Evolutionary conservation across 768 basidiomycete species (phyloP).

Genomic region (Pisolithus marmoratus): DNA sequence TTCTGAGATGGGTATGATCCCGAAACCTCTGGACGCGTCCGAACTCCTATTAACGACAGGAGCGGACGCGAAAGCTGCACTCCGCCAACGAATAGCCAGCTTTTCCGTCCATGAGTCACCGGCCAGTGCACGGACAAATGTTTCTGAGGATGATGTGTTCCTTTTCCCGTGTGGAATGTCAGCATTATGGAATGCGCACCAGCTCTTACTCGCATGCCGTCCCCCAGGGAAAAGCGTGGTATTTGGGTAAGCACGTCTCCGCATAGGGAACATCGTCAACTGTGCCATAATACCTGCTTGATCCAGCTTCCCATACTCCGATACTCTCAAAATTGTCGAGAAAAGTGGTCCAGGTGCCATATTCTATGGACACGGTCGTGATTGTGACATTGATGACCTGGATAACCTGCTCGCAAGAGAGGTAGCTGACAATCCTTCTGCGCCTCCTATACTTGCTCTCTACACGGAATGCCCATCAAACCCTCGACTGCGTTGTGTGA

Average conservation of each 20-base stretch:
- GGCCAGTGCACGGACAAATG: constrained; percentile 56
- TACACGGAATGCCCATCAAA: constrained; percentile 97
- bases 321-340: constrained; percentile 87
- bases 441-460: constrained; percentile 67
- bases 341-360: constrained; percentile 96
- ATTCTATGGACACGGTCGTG: constrained; percentile 78
- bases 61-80: constrained; percentile 74
- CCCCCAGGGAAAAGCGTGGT: constrained; percentile 79
- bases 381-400: constrained; percentile 71
- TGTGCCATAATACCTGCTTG: neutral
- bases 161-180: constrained; percentile 87
- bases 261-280: neutral
- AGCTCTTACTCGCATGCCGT: constrained; percentile 47
- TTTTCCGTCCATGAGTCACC: constrained; percentile 72
- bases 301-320: constrained; percentile 87
- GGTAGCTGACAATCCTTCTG: constrained; percentile 28
- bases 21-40: constrained; percentile 11
- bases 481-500: constrained; percentile 80
- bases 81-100: constrained; percentile 84
- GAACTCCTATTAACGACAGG: constrained; percentile 75
- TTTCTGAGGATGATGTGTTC: constrained; percentile 85
- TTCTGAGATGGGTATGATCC: constrained; percentile 54
- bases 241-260: constrained; percentile 64
- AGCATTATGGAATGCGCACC: constrained; percentile 90
- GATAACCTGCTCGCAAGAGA: constrained; percentile 55